Evolutionary conservation across 1,284 basidiomycete genomes (phyloP).

Genomic region (Moesziomyces globuligerus): DNA sequence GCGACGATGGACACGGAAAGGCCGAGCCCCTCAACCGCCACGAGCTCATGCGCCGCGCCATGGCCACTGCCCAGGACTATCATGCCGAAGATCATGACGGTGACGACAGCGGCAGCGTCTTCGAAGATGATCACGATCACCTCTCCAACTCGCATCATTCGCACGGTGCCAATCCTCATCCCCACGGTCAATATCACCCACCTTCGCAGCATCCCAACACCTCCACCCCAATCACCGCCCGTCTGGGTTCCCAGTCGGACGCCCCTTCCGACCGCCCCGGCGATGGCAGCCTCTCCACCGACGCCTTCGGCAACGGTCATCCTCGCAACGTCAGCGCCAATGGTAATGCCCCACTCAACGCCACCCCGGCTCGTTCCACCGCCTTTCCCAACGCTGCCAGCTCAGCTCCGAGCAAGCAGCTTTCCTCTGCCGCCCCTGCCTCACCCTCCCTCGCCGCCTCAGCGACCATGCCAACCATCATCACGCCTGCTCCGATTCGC

Average conservation of each 20-base stretch:
- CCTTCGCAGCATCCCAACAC: conserved; percentile 10
- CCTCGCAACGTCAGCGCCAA: conserved; percentile 9
- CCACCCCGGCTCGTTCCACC: not conserved
- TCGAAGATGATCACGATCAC: conserved; percentile 35
- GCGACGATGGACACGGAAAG: conserved; percentile 45
- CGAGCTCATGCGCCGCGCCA: conserved; percentile 62
- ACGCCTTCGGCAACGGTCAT: conserved; percentile 29
- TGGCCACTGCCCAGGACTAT: conserved; percentile 50
- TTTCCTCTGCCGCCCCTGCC: conserved; percentile 1
- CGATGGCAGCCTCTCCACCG: conserved; percentile 55
- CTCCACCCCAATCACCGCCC: conserved; percentile 30
- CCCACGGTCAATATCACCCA: not conserved
- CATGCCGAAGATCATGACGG: conserved; percentile 9
- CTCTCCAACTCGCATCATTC: conserved; percentile 41
- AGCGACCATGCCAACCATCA: conserved; percentile 38
- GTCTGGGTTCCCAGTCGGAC: conserved; percentile 10
- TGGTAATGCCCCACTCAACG: not conserved
- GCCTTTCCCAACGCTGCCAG: conserved; percentile 3
- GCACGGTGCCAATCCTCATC: conserved; percentile 7
- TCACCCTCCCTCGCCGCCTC: conserved; percentile 30
- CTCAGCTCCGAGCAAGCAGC: conserved; percentile 1
- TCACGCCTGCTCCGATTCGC: conserved; percentile 44
- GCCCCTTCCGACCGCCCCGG: conserved; percentile 40
- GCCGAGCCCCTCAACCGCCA: conserved; percentile 51
- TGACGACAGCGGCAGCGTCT: conserved; percentile 32